phyloP scores from a whole-genome alignment of 75 land plant species.

The Pinus taeda region DNA sequence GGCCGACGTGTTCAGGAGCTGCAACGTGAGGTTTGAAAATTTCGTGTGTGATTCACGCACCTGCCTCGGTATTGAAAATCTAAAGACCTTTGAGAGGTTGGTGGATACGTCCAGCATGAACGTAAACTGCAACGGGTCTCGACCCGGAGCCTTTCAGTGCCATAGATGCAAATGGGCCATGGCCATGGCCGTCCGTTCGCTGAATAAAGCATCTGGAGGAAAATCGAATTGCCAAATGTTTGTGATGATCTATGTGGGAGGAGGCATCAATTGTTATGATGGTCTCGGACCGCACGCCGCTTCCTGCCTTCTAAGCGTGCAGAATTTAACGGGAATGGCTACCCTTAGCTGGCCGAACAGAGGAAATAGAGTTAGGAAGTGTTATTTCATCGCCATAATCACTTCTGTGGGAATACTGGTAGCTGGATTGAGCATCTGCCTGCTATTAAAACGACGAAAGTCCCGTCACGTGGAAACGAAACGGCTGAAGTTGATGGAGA shows the following conservation, averaged over 20 bases:
- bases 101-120: neutral
- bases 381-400: neutral
- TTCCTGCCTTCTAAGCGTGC: neutral
- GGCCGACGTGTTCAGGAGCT: neutral
- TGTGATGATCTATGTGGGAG: neutral
- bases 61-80: neutral
- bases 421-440: neutral
- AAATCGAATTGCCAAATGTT: neutral
- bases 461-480: neutral
- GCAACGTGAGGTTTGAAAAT: neutral
- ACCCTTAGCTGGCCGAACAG: too few relatives aligned
- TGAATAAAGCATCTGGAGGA: neutral
- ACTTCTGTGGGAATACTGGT: neutral
- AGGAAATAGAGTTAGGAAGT: neutral
- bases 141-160: neutral
- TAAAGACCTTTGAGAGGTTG: neutral
- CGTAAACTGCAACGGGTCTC: neutral
- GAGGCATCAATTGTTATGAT: constrained; percentile 6
- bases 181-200: neutral
- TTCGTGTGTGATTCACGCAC: neutral
- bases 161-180: neutral
- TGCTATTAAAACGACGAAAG: neutral
- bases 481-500: neutral
- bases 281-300: neutral
- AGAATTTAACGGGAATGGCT: neutral